Evolutionary conservation across 176 grass and related monocot genomes (phyloP).

Genomic region (Guadua angustifolia): DNA sequence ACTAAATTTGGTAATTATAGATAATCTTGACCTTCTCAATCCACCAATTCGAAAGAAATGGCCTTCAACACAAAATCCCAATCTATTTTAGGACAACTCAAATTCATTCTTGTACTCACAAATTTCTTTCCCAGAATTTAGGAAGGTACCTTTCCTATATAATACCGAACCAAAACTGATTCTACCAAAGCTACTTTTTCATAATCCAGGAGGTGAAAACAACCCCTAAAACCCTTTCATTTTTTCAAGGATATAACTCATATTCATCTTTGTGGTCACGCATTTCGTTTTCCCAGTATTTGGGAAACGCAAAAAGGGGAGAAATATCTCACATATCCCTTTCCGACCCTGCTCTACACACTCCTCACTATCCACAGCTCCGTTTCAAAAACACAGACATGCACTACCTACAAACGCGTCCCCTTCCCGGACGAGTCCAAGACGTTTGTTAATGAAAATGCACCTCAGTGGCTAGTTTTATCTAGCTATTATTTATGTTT

Average conservation of each 20-base stretch:
- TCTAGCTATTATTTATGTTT: background rate
- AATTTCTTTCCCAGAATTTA: background rate
- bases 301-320: background rate
- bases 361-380: background rate
- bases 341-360: background rate
- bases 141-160: background rate
- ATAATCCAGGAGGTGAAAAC: background rate
- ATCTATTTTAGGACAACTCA: background rate
- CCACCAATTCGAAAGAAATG: background rate
- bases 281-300: background rate
- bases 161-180: background rate
- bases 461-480: too few relatives aligned
- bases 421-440: conserved; percentile 11
- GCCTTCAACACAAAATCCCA: background rate
- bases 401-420: conserved; percentile 1
- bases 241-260: background rate
- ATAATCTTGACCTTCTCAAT: background rate
- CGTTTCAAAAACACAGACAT: background rate
- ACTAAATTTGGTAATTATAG: background rate
- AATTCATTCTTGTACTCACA: background rate
- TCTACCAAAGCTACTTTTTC: background rate
- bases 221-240: background rate
- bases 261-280: background rate
- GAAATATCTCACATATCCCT: background rate
- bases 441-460: background rate